Evolutionary conservation across 1,284 basidiomycete species (phyloP).

Genomic region (Leccinum laetum): DNA sequence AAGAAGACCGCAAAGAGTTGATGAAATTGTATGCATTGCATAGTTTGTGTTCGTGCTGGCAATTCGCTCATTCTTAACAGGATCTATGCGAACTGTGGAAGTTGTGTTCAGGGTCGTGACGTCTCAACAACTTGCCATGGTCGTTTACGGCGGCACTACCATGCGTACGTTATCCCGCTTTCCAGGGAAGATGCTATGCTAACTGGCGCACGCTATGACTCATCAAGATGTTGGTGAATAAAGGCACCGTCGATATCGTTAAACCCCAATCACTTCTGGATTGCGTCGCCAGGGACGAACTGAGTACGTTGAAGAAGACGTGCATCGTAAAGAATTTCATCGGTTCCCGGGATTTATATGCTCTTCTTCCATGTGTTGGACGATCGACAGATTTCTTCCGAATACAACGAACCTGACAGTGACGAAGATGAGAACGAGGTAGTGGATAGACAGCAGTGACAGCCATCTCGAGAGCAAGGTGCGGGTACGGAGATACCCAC

Average conservation of each 20-base stretch:
- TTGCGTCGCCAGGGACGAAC: no score
- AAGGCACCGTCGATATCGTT: no score
- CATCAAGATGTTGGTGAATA: no score
- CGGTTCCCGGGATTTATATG: not conserved
- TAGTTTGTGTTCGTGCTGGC: not conserved
- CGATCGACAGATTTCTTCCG: constrained; percentile 38
- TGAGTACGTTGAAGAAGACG: no score
- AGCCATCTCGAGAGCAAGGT: constrained; percentile 13
- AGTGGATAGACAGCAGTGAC: constrained; percentile 14
- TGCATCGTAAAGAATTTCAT: not conserved
- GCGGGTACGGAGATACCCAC: constrained; percentile 20
- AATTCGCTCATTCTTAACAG: constrained; percentile 37
- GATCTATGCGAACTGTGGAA: constrained; percentile 79
- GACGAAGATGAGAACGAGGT: constrained; percentile 31
- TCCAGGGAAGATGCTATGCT: no score
- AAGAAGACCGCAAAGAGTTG: constrained; percentile 63
- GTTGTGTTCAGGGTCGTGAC: constrained; percentile 61
- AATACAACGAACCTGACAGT: constrained; percentile 40
- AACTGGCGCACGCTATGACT: no score
- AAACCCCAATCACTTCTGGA: no score
- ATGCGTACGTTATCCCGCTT: constrained; percentile 42
- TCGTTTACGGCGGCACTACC: constrained; percentile 65
- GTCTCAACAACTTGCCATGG: constrained; percentile 43
- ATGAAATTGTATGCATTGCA: constrained; percentile 54
- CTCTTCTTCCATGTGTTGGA: constrained; percentile 68